Conservation (phyloP, 768 basidiomycete species). For the Clathrus columnatus region DNA sequence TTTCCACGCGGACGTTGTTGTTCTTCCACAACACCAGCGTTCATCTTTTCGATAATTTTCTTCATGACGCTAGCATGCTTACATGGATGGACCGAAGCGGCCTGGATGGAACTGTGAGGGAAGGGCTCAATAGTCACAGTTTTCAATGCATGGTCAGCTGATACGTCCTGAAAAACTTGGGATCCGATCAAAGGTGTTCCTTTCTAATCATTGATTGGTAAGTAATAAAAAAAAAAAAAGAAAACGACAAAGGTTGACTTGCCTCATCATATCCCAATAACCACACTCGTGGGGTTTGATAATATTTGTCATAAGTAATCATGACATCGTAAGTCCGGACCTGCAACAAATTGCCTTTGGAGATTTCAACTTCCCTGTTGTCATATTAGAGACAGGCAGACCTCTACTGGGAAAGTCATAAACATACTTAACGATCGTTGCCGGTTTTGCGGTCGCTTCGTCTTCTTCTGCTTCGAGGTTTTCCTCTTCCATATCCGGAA, state of each 20-base stretch:
- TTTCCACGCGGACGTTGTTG: constrained; percentile 47
- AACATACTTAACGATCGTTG: constrained; percentile 39
- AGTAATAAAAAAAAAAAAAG: constrained; percentile 8
- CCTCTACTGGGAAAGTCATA: not conserved
- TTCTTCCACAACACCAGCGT: constrained; percentile 74
- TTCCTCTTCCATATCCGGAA: constrained; percentile 99
- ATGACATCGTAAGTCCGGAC: constrained; percentile 98
- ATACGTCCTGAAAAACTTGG: constrained; percentile 96
- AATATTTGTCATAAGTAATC: constrained; percentile 99
- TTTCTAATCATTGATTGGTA: constrained; percentile 52
- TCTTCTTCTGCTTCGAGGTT: constrained; percentile 80
- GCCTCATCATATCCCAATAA: constrained; percentile 96
- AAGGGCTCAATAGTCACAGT: constrained; percentile 98
- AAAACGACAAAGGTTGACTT: constrained; percentile 13
- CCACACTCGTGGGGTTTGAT: constrained; percentile 98
- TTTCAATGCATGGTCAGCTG: constrained; percentile 95
- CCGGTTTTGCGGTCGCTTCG: constrained; percentile 67
- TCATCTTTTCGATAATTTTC: constrained; percentile 99
- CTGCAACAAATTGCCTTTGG: constrained; percentile 81
- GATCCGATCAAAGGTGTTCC: constrained; percentile 78
- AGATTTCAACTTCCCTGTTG: constrained; percentile 49
- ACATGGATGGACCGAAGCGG: constrained; percentile 95
- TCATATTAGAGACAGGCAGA: constrained; percentile 7
- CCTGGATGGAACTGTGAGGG: constrained; percentile 86
- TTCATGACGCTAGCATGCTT: constrained; percentile 99